A percentile compares a stretch with the other conserved stretches of the same genome.
These are phyloP conservation scores for Gaeumannomyces sp. DNA, from an alignment of 2,329 filamentous ascomycete species.

Conservation along the genomic window DNA sequence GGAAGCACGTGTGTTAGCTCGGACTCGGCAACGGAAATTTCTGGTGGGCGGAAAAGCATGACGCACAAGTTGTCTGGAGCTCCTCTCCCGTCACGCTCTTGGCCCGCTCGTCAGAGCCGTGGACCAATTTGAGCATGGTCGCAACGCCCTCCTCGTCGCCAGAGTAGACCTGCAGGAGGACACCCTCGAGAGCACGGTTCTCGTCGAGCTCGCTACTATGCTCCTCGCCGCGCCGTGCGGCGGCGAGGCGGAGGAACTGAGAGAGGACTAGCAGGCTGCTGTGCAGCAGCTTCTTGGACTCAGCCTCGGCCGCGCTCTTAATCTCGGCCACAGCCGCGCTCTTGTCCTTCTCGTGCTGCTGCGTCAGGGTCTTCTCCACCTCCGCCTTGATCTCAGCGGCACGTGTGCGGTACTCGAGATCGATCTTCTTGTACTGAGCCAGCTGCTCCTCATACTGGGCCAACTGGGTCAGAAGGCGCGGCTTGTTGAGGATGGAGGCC, in stretches of 20 bases:
- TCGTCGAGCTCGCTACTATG: slow-evolving; percentile 60
- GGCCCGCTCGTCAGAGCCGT: slow-evolving; percentile 62
- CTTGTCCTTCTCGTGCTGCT: slow-evolving; percentile 48
- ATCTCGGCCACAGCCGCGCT: slow-evolving; percentile 45
- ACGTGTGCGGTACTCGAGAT: slow-evolving; percentile 62
- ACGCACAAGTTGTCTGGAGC: slow-evolving; percentile 64
- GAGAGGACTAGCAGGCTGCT: slow-evolving; percentile 65
- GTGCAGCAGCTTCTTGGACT: slow-evolving; percentile 50
- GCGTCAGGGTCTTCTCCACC: slow-evolving; percentile 49
- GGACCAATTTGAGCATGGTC: slow-evolving; percentile 70
- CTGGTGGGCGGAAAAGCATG: neutral
- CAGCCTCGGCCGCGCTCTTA: slow-evolving; percentile 48
- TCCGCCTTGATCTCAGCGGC: slow-evolving; percentile 52
- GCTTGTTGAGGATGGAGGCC: slow-evolving; percentile 71
- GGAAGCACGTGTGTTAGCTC: neutral
- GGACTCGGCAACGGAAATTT: neutral
- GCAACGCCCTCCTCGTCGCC: slow-evolving; percentile 69
- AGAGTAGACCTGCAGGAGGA: slow-evolving; percentile 70
- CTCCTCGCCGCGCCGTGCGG: slow-evolving; percentile 67
- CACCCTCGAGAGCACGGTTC: slow-evolving; percentile 74
- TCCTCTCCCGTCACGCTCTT: slow-evolving; percentile 57
- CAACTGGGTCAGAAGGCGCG: slow-evolving; percentile 61
- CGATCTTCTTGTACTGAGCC: slow-evolving; percentile 66
- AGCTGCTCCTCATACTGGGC: slow-evolving; percentile 69
- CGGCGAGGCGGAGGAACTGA: slow-evolving; percentile 74